Conservation (phyloP, 805 yeast species). For the Priceomyces medius region DNA sequence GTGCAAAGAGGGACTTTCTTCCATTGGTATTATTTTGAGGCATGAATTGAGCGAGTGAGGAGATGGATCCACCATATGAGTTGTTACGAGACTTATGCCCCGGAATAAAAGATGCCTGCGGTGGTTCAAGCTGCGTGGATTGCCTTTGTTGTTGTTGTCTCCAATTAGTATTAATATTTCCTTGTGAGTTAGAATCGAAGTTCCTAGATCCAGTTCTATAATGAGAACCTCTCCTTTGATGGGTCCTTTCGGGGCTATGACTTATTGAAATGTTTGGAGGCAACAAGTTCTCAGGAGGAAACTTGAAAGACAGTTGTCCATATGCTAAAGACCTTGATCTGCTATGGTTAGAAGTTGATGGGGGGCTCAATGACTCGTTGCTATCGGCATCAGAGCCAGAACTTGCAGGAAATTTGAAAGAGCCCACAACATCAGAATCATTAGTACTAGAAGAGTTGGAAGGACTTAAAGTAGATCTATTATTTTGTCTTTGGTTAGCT, state of each 20-base stretch:
- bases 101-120: constrained; percentile 54
- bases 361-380: constrained; percentile 9
- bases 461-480: constrained; percentile 35
- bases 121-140: constrained; percentile 35
- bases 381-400: constrained; percentile 20
- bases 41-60: constrained; percentile 41
- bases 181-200: constrained; percentile 32
- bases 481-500: constrained; percentile 70
- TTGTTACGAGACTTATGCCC: constrained; percentile 73
- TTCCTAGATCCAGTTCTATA: constrained; percentile 39
- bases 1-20: constrained; percentile 87
- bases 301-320: constrained; percentile 54
- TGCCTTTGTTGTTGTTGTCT: constrained; percentile 44
- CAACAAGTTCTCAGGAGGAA: constrained; percentile 54
- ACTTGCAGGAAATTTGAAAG: constrained; percentile 59
- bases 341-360: constrained; percentile 23
- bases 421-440: constrained; percentile 19
- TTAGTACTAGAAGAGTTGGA: constrained; percentile 18
- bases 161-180: constrained; percentile 60
- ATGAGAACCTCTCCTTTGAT: constrained; percentile 41
- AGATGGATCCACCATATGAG: constrained; percentile 62
- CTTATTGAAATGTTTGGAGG: constrained; percentile 51
- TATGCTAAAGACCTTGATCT: constrained; percentile 42
- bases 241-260: constrained; percentile 40
- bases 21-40: constrained; percentile 41